Conservation (phyloP, 768 basidiomycete genomes). For the Leccinellum luteum region DNA sequence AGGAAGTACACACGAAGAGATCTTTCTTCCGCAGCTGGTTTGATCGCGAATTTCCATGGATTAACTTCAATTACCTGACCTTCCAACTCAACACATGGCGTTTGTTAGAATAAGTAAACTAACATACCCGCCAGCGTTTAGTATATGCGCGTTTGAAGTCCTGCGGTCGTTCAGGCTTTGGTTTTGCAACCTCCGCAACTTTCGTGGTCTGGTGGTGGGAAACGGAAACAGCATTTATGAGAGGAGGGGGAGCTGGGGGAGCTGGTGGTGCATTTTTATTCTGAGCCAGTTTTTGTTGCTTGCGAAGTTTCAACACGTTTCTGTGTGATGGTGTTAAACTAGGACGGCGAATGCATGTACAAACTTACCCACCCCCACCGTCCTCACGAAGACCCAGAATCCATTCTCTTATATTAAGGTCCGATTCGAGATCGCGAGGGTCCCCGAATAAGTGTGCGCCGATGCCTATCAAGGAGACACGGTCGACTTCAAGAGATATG, state of each 20-base stretch:
- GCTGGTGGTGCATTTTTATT: slow-evolving; percentile 3
- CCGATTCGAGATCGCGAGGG: slow-evolving; percentile 39
- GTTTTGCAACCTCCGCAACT: not conserved
- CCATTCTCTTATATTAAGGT: slow-evolving; percentile 46
- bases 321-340: slow-evolving; percentile 21
- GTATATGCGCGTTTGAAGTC: slow-evolving; percentile 14
- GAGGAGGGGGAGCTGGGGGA: slow-evolving; percentile 8
- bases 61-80: slow-evolving; percentile 13
- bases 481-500: slow-evolving; percentile 55
- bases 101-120: not conserved
- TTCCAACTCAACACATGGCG: not conserved
- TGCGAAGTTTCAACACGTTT: slow-evolving; percentile 47
- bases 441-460: slow-evolving; percentile 35
- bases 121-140: slow-evolving; percentile 29
- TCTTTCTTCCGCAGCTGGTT: slow-evolving; percentile 6
- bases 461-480: slow-evolving; percentile 42
- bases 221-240: not conserved
- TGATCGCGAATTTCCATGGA: slow-evolving; percentile 14
- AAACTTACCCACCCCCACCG: slow-evolving; percentile 61
- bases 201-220: not conserved
- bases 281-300: slow-evolving; percentile 27
- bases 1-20: slow-evolving; percentile 10
- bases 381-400: slow-evolving; percentile 49
- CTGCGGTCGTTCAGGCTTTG: slow-evolving; percentile 6
- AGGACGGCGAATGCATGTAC: not conserved